A percentile compares a stretch with the other conserved stretches of the same genome.
Conservation (phyloP, 495 filamentous ascomycete species). For the Penicillium egyptiacum region DNA sequence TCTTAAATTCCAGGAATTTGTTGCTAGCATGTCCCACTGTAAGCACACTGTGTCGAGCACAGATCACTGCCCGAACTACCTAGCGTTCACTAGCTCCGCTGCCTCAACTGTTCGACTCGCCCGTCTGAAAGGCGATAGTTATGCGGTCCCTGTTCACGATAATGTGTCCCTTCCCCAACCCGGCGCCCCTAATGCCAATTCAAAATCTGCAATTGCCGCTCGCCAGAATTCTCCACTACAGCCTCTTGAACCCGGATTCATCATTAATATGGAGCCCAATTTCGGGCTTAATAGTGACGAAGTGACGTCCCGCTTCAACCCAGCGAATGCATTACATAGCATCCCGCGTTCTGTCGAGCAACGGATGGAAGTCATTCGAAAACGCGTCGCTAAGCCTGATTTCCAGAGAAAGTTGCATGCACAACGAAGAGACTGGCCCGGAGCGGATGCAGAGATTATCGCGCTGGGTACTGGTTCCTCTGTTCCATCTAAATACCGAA, state of each 20-base stretch:
- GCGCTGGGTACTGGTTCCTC: slow-evolving; percentile 89
- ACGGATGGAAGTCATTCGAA: slow-evolving; percentile 31
- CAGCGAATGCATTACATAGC: slow-evolving; percentile 33
- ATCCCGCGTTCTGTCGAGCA: slow-evolving; percentile 47
- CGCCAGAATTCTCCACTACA: slow-evolving; percentile 25
- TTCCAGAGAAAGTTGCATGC: slow-evolving; percentile 38
- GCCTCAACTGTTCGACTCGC: slow-evolving; percentile 63
- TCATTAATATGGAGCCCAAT: slow-evolving; percentile 64
- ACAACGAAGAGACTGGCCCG: slow-evolving; percentile 56
- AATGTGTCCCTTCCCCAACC: slow-evolving; percentile 46
- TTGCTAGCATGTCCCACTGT: slow-evolving; percentile 55
- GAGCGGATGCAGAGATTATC: slow-evolving; percentile 75
- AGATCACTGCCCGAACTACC: slow-evolving; percentile 69
- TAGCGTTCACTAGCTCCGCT: slow-evolving; percentile 65
- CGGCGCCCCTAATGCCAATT: slow-evolving; percentile 15
- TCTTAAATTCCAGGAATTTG: slow-evolving; percentile 63
- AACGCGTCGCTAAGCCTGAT: slow-evolving; percentile 26
- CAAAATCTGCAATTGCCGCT: slow-evolving; percentile 16
- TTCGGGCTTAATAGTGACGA: slow-evolving; percentile 52
- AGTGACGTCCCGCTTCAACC: slow-evolving; percentile 55
- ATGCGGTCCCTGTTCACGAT: slow-evolving; percentile 61
- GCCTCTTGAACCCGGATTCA: slow-evolving; percentile 49
- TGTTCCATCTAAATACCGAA: slow-evolving; percentile 86
- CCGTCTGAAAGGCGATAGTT: slow-evolving; percentile 66
- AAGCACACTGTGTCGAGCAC: slow-evolving; percentile 75